A percentile compares a stretch with the other conserved stretches of the same genome.
These are phyloP conservation scores for Casaregolazyma lundiana DNA, from an alignment of 1,139 yeast species.

Conservation along the genomic window DNA sequence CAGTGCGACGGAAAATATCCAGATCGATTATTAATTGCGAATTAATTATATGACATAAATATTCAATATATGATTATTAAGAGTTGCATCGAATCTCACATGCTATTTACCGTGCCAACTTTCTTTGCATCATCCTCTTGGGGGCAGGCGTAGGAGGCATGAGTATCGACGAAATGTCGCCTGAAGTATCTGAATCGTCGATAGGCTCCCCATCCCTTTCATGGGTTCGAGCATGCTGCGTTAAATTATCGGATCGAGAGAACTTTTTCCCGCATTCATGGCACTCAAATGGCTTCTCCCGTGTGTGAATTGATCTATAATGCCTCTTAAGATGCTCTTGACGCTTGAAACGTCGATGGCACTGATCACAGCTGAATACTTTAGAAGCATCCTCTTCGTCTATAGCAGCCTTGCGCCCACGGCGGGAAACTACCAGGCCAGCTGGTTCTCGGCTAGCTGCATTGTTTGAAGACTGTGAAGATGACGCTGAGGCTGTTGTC, in stretches of 20 bases:
- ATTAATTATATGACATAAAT: background rate
- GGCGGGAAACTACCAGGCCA: conserved; percentile 13
- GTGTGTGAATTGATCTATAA: conserved; percentile 61
- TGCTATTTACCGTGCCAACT: conserved; percentile 5
- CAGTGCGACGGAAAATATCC: too few species aligned
- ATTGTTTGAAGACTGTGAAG: conserved; percentile 4
- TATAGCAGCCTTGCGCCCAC: conserved; percentile 28
- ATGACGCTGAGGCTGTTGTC: background rate
- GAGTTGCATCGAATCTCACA: too few species aligned
- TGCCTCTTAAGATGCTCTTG: conserved; percentile 79
- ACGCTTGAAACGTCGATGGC: conserved; percentile 50
- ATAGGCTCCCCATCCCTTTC: conserved; percentile 8
- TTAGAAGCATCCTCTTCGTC: conserved; percentile 25
- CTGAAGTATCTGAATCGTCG: conserved; percentile 7
- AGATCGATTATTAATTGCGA: too few species aligned
- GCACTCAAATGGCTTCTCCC: conserved; percentile 72
- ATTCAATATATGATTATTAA: too few species aligned
- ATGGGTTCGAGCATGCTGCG: conserved; percentile 71
- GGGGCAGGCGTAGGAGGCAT: conserved; percentile 15
- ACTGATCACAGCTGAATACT: conserved; percentile 32
- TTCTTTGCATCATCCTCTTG: conserved; percentile 5
- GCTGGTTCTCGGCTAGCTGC: conserved; percentile 4
- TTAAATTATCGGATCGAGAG: conserved; percentile 69
- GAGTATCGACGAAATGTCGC: conserved; percentile 10
- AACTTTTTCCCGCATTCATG: conserved; percentile 66